Evolutionary conservation across 2,329 filamentous ascomycete genomes (phyloP), one percentile per base, ranked within the genome.

Genomic region (Sclerotiophoma versabilis): DNA sequence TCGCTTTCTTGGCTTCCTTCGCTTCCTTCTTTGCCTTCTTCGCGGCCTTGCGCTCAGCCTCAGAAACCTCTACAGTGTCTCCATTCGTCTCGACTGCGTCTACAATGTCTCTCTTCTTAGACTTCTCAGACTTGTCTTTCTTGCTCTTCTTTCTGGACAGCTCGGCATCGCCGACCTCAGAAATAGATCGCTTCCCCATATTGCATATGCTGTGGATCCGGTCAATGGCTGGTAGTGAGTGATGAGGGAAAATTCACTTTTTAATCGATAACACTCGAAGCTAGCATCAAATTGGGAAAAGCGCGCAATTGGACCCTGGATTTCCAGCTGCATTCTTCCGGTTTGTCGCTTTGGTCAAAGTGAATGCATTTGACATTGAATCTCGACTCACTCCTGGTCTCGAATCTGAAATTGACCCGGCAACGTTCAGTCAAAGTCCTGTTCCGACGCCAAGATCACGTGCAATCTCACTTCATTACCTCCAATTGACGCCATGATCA

Each of bases 11-110:
- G 7, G 66, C 64, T 46, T 71, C 69, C 51, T 70, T 73, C 9
- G 74, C 76, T 23, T 74, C 75, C 57, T 75, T 77, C 62, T 73
- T 73, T 12, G 72, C 74, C 60, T 73, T 74, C 62, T 76, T 77
- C 26, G 70, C 69, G 4, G 76, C 75, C 61, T 79, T 79, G 38
- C 72, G 73, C 62, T 76, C 76, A 3, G 73, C 77, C 62, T 78
- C 70, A 6, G 58, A 59, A 12, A 49, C 32, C 17, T 51, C 62
- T 60, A 60, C 53, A 26, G 38, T 55, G 41, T 42, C 64, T 38
- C 59, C 64, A 54, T 68, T 65, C 11, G 60, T 52, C 45, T 65
- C 64, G 19, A 57, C 46, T n/a, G 59, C 66, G 27, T 59, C 62
- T 12, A 48, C 44, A 5, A 49, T 47, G 25, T 60, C 49, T 8